These are phyloP conservation scores for Heracleum sosnowskyi DNA, from an alignment of 129 eudicot species.

Conservation along the genomic window DNA sequence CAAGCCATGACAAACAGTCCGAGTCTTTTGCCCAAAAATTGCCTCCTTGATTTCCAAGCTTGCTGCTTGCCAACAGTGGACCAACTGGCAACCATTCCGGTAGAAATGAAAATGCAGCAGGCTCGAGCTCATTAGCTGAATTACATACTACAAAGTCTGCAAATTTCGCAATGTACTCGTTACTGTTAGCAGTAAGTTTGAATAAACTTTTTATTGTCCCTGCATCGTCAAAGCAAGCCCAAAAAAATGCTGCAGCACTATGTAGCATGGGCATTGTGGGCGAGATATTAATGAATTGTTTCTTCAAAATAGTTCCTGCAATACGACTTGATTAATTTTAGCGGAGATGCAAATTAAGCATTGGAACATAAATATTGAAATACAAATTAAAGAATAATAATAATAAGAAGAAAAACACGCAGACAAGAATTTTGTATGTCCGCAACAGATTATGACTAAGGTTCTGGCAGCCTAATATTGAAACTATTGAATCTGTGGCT, in stretches of 20 bases:
- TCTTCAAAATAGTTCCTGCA: not conserved
- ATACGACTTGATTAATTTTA: not conserved
- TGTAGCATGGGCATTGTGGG: not conserved
- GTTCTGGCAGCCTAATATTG: too few relatives aligned
- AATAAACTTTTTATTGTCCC: not conserved
- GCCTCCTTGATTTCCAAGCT: slow-evolving; percentile 24
- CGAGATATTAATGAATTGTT: not conserved
- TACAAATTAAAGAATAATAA: too few relatives aligned
- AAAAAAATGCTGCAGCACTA: not conserved
- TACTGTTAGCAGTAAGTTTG: not conserved
- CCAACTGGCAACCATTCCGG: not conserved
- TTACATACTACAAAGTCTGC: not conserved
- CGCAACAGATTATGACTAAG: too few relatives aligned
- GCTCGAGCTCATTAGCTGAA: not conserved
- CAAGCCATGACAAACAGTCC: not conserved
- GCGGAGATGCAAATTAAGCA: not conserved
- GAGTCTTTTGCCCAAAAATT: slow-evolving; percentile 30
- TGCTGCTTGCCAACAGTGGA: slow-evolving; percentile 31
- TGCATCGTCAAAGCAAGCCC: not conserved
- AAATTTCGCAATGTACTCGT: not conserved
- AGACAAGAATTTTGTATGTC: too few relatives aligned
- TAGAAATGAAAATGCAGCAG: not conserved
- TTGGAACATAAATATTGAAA: too few relatives aligned
- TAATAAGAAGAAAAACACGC: too few relatives aligned
- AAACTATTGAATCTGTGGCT: too few relatives aligned